A percentile compares a stretch with the other conserved stretches of the same genome.
Conservation (phyloP, 441 rosid genomes). For the Breynia disticha region DNA sequence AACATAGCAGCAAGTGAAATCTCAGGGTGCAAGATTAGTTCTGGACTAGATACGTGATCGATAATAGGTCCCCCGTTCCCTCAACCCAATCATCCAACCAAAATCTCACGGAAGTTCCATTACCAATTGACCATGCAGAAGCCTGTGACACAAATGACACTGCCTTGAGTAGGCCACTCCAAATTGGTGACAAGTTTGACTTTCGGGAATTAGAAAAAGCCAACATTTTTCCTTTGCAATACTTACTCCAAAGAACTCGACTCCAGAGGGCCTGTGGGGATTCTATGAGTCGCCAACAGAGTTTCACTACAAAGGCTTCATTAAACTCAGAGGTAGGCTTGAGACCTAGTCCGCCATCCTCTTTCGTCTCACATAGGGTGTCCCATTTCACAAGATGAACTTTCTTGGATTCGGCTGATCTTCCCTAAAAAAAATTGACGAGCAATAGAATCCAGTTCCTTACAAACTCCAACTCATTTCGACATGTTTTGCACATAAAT, state of each 20-base stretch:
- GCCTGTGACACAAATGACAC: background rate
- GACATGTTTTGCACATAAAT: no score
- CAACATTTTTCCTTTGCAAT: background rate
- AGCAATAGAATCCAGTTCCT: no score
- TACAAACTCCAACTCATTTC: no score
- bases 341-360: background rate
- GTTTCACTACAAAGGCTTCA: background rate
- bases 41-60: no score
- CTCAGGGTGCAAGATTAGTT: no score
- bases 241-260: background rate
- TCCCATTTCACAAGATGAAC: background rate
- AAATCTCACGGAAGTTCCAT: no score
- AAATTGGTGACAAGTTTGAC: background rate
- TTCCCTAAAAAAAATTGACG: background rate
- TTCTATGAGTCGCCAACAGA: background rate
- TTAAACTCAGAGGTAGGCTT: background rate
- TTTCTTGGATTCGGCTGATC: background rate
- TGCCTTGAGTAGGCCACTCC: background rate
- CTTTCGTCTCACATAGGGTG: background rate
- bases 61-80: no score
- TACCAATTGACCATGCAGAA: no score
- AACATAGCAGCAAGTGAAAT: no score
- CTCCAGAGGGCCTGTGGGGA: background rate
- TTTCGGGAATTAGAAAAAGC: background rate
- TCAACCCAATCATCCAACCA: no score